Evolutionary conservation across 192 early-diverging fungal species (phyloP).

Genomic region (Coemansia sp.): DNA sequence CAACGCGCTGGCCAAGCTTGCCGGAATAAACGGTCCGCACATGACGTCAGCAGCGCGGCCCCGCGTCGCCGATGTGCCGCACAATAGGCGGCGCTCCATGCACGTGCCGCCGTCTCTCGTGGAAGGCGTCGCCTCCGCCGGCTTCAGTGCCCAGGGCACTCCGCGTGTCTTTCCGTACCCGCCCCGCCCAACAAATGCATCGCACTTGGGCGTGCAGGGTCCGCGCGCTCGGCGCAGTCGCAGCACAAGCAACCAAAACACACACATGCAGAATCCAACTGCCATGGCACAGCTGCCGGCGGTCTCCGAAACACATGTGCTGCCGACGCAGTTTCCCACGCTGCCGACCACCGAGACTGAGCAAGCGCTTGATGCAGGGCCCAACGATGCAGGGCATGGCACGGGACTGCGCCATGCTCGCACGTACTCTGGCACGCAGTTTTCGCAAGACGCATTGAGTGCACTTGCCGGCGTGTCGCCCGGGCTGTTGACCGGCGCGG

Average conservation of each 20-base stretch:
- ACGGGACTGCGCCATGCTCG: slow-evolving; percentile 19
- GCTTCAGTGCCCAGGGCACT: background rate
- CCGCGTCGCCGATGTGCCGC: background rate
- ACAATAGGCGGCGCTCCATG: slow-evolving; percentile 41
- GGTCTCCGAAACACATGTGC: slow-evolving; percentile 18
- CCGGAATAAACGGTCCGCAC: background rate
- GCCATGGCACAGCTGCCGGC: slow-evolving; percentile 12
- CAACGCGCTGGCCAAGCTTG: background rate
- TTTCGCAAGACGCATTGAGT: slow-evolving; percentile 28
- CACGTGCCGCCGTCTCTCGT: slow-evolving; percentile 48
- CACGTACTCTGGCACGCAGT: slow-evolving; percentile 36
- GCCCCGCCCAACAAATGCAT: background rate
- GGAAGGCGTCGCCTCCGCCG: slow-evolving; percentile 38
- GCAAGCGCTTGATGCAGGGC: background rate
- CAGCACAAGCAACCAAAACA: slow-evolving; percentile 30
- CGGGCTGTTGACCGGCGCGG: slow-evolving; percentile 10
- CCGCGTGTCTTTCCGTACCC: slow-evolving; percentile 4
- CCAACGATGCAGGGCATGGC: background rate
- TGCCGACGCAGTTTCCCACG: slow-evolving; percentile 3
- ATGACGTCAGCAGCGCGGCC: background rate
- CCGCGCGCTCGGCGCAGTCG: slow-evolving; percentile 24
- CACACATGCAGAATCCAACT: background rate
- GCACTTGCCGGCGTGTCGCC: slow-evolving; percentile 17
- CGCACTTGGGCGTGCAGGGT: background rate
- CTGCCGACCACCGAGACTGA: background rate